A percentile compares a stretch with the other conserved stretches of the same genome.
phyloP scores from a whole-genome alignment of 2,329 filamentous ascomycete species.

The Neoascochyta sp. region DNA sequence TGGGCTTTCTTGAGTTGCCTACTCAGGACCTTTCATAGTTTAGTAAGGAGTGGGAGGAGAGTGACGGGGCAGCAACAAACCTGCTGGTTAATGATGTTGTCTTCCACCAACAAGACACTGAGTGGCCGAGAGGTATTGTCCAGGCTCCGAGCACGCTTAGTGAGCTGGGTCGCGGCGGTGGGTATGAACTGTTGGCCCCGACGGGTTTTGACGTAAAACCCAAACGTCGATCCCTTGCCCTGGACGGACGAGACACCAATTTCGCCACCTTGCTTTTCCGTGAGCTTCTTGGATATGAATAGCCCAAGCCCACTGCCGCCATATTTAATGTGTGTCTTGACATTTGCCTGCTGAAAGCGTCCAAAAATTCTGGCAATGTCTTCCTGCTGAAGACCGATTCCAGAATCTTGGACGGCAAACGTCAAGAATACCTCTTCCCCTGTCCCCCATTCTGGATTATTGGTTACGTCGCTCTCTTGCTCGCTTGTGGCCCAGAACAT shows the following conservation, averaged over 20 bases:
- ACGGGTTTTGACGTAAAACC: conserved; percentile 22
- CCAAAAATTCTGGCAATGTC: conserved; percentile 10
- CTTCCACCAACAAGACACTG: conserved; percentile 35
- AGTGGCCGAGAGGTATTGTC: conserved; percentile 6
- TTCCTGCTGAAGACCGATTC: conserved; percentile 1
- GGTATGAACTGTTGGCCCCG: neutral
- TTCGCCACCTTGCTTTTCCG: conserved; percentile 22
- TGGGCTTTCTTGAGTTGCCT: conserved; percentile 33
- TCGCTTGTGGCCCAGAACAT: conserved; percentile 16
- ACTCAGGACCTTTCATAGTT: no score
- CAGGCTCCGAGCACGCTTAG: neutral
- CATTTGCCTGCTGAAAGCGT: conserved; percentile 20
- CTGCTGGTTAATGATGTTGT: conserved; percentile 40
- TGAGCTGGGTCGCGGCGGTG: neutral
- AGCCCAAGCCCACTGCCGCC: conserved; percentile 33
- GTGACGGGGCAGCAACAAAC: no score
- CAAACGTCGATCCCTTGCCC: conserved; percentile 17
- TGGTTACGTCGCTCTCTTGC: conserved; percentile 1
- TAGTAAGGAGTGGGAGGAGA: no score
- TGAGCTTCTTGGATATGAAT: conserved; percentile 22
- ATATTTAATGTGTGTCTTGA: conserved; percentile 31
- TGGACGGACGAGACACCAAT: conserved; percentile 15
- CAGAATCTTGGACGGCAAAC: conserved; percentile 2
- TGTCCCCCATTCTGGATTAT: conserved; percentile 5
- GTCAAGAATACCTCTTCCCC: conserved; percentile 13